A percentile compares a stretch with the other conserved stretches of the same genome.
Conservation (phyloP, 495 filamentous ascomycete species). For the Physcia stellaris region DNA sequence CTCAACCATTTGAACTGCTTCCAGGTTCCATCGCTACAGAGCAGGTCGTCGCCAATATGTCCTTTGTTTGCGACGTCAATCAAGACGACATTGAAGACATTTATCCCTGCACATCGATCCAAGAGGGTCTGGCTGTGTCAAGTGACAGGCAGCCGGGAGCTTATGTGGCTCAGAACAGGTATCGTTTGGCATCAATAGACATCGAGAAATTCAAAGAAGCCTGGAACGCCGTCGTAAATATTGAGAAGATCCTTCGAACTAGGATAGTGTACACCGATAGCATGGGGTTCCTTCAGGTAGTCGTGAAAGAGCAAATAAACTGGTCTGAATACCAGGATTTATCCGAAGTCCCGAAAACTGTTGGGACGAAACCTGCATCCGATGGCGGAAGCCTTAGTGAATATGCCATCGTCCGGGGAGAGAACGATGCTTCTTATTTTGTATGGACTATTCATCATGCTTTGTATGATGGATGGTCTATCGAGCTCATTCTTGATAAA, state of each 20-base stretch:
- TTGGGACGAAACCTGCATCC: neutral
- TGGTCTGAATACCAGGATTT: slow-evolving; percentile 3
- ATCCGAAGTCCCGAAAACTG: neutral
- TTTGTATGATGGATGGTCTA: slow-evolving; percentile 56
- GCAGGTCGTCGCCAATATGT: slow-evolving; percentile 10
- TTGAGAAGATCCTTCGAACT: slow-evolving; percentile 26
- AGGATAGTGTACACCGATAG: slow-evolving; percentile 27
- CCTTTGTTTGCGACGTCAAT: slow-evolving; percentile 14
- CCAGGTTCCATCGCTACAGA: slow-evolving; percentile 1
- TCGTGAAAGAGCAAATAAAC: slow-evolving; percentile 21
- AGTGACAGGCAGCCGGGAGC: slow-evolving; percentile 25
- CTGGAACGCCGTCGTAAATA: slow-evolving; percentile 27
- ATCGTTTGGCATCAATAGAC: slow-evolving; percentile 30
- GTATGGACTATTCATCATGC: slow-evolving; percentile 54
- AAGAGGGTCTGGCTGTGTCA: slow-evolving; percentile 37
- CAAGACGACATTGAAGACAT: slow-evolving; percentile 26
- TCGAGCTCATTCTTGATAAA: slow-evolving; percentile 40
- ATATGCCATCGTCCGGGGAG: slow-evolving; percentile 35
- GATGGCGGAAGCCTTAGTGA: slow-evolving; percentile 36
- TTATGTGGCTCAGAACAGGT: slow-evolving; percentile 28
- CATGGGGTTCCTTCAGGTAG: slow-evolving; percentile 35
- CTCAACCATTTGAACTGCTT: slow-evolving; percentile 8
- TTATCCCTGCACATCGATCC: slow-evolving; percentile 44
- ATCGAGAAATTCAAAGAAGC: slow-evolving; percentile 28
- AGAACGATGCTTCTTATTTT: slow-evolving; percentile 28